Base-by-base conservation (phyloP, 352 stramenopile genomes). In the Globisporangium irregulare region DNA sequence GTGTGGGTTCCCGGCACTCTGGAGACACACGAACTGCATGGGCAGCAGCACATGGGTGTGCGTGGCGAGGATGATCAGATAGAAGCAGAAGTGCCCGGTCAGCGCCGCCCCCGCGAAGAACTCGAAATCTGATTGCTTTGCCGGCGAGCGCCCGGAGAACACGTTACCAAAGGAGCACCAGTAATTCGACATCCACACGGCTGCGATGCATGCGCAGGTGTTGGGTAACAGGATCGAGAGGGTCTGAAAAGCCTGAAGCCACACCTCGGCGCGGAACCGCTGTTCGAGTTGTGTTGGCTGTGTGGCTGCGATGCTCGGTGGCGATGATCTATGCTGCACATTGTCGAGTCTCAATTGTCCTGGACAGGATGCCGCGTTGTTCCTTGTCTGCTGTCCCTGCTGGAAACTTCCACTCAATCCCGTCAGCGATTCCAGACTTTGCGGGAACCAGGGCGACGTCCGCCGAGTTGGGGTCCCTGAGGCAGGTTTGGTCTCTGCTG, bases 51-150 rank as follows among this genome's bases (percentile, higher is more conserved):
- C 56, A 5, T 59, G 27, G 4, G 46, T 24, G 25, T 69, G n/a
- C 3, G 32, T 34, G 10, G 27, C 1, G 5, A 69, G 29, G 15
- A 72, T 59, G 4, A 71, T 56, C 14, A 14, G 22, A 32, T 59
- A 69, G 32, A 59, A 59, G 20, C 32, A 20, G 2, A 24, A 27
- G 1, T 67, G 66, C 25, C 60, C 66, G 59, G 66, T 71, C 7
- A 75, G 14, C 18, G 71, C 50, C 41, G 57, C 71, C 2, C 70
- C 71, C 25, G 73, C 68, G 5, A 71, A 55, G 22, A 83, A 79
- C 55, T 73, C 69, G 1, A 36, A 46, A 4, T 68, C 55, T 8
- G 76, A 73, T 29, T 83, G 74, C 1, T 80, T 57, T n/a, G 59
- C 59, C 1, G 66, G 63, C 3, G 69, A 69, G 20, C 58, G 64